Conservation (phyloP, 2,329 filamentous ascomycete species). For the Bipolaris sorokiniana region DNA sequence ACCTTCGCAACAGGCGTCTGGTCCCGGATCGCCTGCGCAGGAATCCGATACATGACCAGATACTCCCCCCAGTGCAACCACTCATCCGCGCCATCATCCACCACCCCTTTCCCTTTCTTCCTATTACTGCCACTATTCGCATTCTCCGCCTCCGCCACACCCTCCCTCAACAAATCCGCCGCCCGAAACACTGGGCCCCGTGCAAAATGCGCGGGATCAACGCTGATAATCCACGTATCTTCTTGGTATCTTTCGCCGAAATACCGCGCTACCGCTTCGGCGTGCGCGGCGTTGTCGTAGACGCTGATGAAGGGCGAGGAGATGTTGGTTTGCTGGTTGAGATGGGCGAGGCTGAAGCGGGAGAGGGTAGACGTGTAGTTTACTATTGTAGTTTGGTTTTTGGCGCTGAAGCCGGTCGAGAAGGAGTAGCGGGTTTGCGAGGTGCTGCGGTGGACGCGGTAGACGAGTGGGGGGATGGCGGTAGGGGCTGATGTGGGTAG, state of each 20-base stretch:
- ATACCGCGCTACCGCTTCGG: conserved; percentile 34
- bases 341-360: conserved; percentile 39
- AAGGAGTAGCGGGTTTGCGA: conserved; percentile 43
- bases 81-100: conserved; percentile 1
- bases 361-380: conserved; percentile 30
- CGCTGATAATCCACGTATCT: conserved; percentile 33
- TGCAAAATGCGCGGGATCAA: conserved; percentile 41
- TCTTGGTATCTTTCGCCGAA: conserved; percentile 30
- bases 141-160: background rate
- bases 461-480: conserved; percentile 36
- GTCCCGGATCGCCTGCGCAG: conserved; percentile 39
- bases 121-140: background rate
- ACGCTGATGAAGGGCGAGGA: conserved; percentile 45
- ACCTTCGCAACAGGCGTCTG: conserved; percentile 35
- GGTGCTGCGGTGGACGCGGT: conserved; percentile 37
- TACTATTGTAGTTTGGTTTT: conserved; percentile 46
- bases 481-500: conserved; percentile 23
- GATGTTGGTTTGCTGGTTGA: conserved; percentile 45
- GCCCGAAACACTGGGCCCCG: conserved; percentile 44
- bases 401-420: conserved; percentile 39
- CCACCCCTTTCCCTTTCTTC: conserved; percentile 5
- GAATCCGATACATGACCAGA: conserved; percentile 44
- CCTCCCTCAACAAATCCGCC: conserved; percentile 33
- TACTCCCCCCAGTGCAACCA: conserved; percentile 46
- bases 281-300: conserved; percentile 36